These are phyloP conservation scores for Candida pseudofarinosa DNA, from an alignment of 805 yeast genomes.

Conservation along the genomic window DNA sequence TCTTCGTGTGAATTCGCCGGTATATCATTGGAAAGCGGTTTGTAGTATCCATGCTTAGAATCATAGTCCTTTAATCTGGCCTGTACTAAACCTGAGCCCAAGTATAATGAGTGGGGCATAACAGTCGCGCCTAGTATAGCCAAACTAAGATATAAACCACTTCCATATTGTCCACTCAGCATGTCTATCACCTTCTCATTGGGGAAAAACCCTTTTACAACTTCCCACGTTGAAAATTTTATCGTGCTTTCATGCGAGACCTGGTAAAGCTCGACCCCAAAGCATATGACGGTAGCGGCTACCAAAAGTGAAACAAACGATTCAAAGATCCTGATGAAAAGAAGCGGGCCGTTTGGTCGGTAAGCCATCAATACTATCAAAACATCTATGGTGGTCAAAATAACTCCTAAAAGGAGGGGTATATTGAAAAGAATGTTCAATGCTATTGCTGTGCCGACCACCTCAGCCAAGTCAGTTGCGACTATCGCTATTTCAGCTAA, in stretches of 20 bases:
- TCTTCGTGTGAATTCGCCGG: neutral
- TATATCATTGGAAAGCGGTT: constrained; percentile 11
- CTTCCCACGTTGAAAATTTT: constrained; percentile 46
- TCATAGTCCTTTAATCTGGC: constrained; percentile 79
- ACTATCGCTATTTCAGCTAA: constrained; percentile 84
- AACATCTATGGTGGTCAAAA: constrained; percentile 79
- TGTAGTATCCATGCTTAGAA: constrained; percentile 55
- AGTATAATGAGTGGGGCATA: constrained; percentile 86
- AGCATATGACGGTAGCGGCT: constrained; percentile 69
- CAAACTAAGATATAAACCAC: constrained; percentile 70
- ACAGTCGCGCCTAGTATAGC: constrained; percentile 93
- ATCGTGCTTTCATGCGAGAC: constrained; percentile 47
- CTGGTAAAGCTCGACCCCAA: constrained; percentile 61
- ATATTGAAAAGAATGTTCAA: constrained; percentile 70
- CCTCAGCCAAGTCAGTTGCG: constrained; percentile 92
- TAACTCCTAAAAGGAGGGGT: constrained; percentile 72
- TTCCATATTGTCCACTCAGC: constrained; percentile 41
- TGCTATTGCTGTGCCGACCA: constrained; percentile 88
- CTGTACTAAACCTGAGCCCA: constrained; percentile 86
- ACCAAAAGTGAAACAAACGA: constrained; percentile 69
- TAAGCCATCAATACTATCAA: constrained; percentile 74
- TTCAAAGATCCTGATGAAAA: constrained; percentile 74
- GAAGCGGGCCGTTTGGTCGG: constrained; percentile 68
- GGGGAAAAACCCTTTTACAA: constrained; percentile 71
- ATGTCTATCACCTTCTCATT: constrained; percentile 30